Base-by-base conservation (phyloP, 2,329 filamentous ascomycete species). In the Ceratocystis harringtonii region DNA sequence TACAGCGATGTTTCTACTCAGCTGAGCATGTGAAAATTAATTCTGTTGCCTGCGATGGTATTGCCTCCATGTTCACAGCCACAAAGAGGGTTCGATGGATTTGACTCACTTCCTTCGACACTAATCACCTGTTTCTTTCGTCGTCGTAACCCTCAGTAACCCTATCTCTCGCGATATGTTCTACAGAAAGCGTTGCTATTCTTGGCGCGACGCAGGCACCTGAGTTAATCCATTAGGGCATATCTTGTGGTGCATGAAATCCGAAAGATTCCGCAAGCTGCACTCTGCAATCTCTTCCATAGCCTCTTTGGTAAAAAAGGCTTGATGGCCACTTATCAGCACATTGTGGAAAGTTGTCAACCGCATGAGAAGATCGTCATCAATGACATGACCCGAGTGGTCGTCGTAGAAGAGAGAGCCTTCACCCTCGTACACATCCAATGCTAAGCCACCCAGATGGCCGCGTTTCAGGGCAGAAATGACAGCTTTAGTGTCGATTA, bases 401-500 rank as follows among this genome's bases (percentile, higher is more conserved):
- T 87, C 84, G 69, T 82, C 79, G 72, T 87, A 87, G 70, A 88
- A 88, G 44, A 87, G 74, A 48, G 76, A 73, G n/a, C 79, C 76
- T 72, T 88, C 85, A 52, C 79, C 80, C 71, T 88, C 85, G 72
- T 88, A 88, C 17, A 88, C 85, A 71, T 88, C 85, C 48, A 88
- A 76, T 0, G 84, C 85, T 36, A 87, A 75, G 0, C 82, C 84
- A 6, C 83, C 83, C 1, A 88, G 75, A 28, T 79, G 78, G n/a
- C 77, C 77, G 45, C 72, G 76, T 75, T 88, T 87, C 67, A 88
- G 78, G 12, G 82, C 81, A 25, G 78, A 74, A 65, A 87, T 82
- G 65, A 86, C 79, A 10, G 83, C 80, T 36, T 75, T 74, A 0
- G 84, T 85, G 70, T 87, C 76, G 67, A 89, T 77, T 64, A 89